phyloP scores from a whole-genome alignment of 2,329 filamentous ascomycete species.

The Mariannaea sp. region DNA sequence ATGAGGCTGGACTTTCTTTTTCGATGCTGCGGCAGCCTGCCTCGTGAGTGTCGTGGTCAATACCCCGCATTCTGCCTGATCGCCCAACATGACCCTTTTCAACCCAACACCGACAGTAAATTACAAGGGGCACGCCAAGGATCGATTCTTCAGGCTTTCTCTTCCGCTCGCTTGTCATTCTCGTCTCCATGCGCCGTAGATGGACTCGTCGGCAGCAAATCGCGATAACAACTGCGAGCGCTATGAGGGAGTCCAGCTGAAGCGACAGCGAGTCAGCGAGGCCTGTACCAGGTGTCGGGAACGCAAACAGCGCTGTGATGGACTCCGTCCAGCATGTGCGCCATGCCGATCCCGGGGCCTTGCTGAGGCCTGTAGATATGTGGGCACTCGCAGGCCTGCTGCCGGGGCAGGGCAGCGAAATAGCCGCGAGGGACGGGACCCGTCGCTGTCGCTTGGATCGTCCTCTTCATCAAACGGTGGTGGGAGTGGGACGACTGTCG shows the following conservation, averaged over 20 bases:
- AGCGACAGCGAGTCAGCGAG: constrained; percentile 3
- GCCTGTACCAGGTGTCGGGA: constrained; percentile 12
- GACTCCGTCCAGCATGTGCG: constrained; percentile 6
- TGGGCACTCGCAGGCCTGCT: neutral
- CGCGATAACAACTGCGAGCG: neutral
- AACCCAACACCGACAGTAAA: neutral
- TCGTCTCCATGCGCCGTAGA: neutral
- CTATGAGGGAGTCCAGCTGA: neutral
- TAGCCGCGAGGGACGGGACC: too few species aligned
- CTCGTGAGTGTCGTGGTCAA: too few species aligned
- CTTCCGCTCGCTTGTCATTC: neutral
- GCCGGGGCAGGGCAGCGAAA: neutral
- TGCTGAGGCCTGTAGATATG: neutral
- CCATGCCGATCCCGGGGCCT: constrained; percentile 2
- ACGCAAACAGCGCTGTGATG: constrained; percentile 17
- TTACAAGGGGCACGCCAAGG: neutral
- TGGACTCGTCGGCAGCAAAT: neutral
- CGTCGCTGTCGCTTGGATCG: too few species aligned
- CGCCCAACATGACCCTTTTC: neutral
- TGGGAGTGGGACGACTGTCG: too few species aligned
- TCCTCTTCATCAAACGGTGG: too few species aligned
- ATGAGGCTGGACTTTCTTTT: too few species aligned
- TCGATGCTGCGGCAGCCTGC: too few species aligned
- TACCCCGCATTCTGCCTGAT: neutral
- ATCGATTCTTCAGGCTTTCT: neutral